A percentile compares a stretch with the other conserved stretches of the same genome.
Evolutionary conservation across 768 basidiomycete species (phyloP).

Genomic region (Panaeolus cyanescens): DNA sequence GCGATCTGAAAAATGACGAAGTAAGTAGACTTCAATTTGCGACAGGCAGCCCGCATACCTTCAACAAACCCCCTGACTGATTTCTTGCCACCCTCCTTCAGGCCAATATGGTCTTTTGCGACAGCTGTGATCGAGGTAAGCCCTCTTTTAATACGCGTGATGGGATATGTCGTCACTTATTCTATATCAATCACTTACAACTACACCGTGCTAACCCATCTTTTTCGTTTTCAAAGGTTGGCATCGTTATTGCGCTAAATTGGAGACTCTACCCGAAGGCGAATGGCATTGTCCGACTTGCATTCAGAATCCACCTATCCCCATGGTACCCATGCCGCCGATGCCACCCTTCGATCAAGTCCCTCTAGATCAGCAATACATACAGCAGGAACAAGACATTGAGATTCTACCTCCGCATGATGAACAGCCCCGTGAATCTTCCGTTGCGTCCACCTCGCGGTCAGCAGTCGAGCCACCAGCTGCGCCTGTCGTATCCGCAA

Average conservation of each 20-base stretch:
- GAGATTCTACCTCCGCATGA: constrained; percentile 9
- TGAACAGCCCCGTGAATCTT: constrained; percentile 21
- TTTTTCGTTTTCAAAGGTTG: constrained; percentile 51
- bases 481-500: constrained; percentile 10
- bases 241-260: constrained; percentile 84
- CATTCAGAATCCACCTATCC: not conserved
- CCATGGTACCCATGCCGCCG: not conserved
- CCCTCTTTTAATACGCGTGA: constrained; percentile 6
- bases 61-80: constrained; percentile 11
- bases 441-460: constrained; percentile 32
- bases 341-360: constrained; percentile 8
- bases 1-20: constrained; percentile 83
- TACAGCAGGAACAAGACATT: constrained; percentile 10
- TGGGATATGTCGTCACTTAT: not conserved
- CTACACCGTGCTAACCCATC: constrained; percentile 3
- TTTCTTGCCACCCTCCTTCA: constrained; percentile 28
- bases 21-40: constrained; percentile 48
- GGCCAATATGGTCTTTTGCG: constrained; percentile 87
- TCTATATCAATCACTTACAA: constrained; percentile 1
- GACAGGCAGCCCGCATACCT: not conserved
- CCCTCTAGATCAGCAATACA: constrained; percentile 9
- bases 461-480: constrained; percentile 15
- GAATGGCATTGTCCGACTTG: constrained; percentile 78
- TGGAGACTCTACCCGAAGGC: constrained; percentile 72
- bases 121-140: constrained; percentile 88